Percentiles rank a stretch among this genome's conserved stretches.
Conservation (phyloP, 108 stramenopile species). For the Aureococcus anophagefferens region DNA sequence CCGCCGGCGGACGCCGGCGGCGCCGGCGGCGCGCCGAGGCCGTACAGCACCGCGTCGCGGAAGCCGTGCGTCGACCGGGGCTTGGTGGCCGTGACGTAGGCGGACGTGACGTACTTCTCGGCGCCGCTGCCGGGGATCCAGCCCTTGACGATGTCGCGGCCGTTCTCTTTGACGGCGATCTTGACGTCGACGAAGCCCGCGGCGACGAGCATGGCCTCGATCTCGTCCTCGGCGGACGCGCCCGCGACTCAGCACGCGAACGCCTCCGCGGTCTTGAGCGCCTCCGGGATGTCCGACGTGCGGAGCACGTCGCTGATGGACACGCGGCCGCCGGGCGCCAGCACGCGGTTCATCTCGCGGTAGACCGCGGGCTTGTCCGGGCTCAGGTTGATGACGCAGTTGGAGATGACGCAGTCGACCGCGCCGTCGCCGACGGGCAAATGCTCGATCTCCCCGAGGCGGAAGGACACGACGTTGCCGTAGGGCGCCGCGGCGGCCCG, state of each 20-base stretch:
- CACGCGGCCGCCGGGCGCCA: conserved; percentile 71
- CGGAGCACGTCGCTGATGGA: conserved; percentile 56
- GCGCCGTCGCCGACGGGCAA: conserved; percentile 60
- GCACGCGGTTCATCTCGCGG: conserved; percentile 57
- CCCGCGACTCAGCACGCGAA: conserved; percentile 53
- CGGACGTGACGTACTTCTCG: conserved; percentile 34
- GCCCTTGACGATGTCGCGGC: conserved; percentile 37
- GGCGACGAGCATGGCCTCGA: conserved; percentile 24
- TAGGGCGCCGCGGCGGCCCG: conserved; percentile 19
- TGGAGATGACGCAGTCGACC: conserved; percentile 69
- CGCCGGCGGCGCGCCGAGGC: neutral
- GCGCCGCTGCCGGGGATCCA: conserved; percentile 49
- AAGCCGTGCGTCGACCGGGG: neutral
- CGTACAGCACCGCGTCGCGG: neutral
- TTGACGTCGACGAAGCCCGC: conserved; percentile 41
- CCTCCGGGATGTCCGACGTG: conserved; percentile 20
- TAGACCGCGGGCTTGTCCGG: conserved; percentile 64
- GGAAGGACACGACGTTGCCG: conserved; percentile 48
- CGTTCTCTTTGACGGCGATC: conserved; percentile 42
- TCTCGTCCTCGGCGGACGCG: conserved; percentile 40
- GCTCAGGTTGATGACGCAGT: conserved; percentile 77
- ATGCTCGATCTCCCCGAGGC: conserved; percentile 77
- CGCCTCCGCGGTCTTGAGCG: conserved; percentile 39
- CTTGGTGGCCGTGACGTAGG: neutral
- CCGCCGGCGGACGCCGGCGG: neutral